Conservation (phyloP, 192 early-diverging fungal genomes). For the Umbelopsis vinacea region DNA sequence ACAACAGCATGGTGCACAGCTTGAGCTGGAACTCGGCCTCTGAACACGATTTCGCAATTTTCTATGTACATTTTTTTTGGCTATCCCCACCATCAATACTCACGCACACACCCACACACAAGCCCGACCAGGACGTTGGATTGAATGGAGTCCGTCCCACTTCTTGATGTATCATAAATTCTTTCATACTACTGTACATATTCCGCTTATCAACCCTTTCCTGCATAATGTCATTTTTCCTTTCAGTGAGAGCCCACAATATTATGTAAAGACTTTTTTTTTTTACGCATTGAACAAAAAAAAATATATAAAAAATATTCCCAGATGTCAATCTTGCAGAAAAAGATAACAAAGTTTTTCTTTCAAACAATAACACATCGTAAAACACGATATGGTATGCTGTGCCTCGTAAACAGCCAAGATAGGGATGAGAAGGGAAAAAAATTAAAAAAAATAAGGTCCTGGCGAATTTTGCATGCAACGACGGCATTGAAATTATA, state of each 20-base stretch:
- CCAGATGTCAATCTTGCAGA: not conserved
- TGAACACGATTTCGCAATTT: not conserved
- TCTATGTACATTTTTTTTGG: not conserved
- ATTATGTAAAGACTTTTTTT: not conserved
- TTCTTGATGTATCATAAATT: not conserved
- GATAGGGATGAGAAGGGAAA: too few species aligned
- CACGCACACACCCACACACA: too few species aligned
- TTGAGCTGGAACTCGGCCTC: slow-evolving; percentile 28
- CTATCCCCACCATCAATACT: not conserved
- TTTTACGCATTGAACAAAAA: not conserved
- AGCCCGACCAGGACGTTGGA: too few species aligned
- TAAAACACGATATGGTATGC: too few species aligned
- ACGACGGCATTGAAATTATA: too few species aligned
- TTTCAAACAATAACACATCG: too few species aligned
- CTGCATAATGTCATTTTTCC: slow-evolving; percentile 7
- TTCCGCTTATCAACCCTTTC: not conserved
- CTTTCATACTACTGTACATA: not conserved
- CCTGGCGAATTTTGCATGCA: too few species aligned
- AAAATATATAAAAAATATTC: not conserved
- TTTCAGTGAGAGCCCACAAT: not conserved
- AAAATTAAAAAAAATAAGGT: too few species aligned
- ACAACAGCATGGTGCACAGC: slow-evolving; percentile 27
- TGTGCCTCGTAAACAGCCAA: too few species aligned
- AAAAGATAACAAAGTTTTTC: too few species aligned
- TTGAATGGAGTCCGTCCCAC: too few species aligned